These are phyloP conservation scores for Leishmania gerbilli DNA, from an alignment of 208 protist species.

Conservation along the genomic window DNA sequence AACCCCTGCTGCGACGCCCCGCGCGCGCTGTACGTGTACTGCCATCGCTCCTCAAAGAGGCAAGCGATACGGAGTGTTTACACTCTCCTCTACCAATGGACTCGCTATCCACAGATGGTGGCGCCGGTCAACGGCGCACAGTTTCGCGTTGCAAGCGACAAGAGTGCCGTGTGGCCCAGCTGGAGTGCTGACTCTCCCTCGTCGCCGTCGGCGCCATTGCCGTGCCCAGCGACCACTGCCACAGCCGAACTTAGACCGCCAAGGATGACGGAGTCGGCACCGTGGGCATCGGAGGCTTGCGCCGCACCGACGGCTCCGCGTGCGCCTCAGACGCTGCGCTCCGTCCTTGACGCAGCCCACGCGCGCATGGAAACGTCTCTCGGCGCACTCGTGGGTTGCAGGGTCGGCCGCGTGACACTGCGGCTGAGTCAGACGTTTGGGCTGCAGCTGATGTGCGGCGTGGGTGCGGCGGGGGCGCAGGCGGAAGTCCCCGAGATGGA, in stretches of 20 bases:
- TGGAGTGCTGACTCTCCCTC: not conserved
- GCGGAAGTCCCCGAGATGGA: not conserved
- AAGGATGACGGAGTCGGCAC: not conserved
- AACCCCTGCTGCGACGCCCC: not conserved
- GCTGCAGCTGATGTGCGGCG: conserved; percentile 18
- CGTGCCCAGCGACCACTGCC: not conserved
- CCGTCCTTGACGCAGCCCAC: conserved; percentile 13
- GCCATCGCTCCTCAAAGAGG: not conserved
- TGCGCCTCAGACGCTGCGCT: not conserved
- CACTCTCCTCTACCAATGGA: conserved; percentile 6
- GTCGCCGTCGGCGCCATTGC: not conserved
- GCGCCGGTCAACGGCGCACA: not conserved
- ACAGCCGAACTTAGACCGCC: not conserved
- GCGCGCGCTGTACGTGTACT: not conserved
- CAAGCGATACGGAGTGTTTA: conserved; percentile 3
- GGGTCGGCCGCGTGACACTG: conserved; percentile 19
- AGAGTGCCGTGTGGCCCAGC: not conserved
- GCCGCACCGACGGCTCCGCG: too few relatives aligned
- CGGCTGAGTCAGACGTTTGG: conserved; percentile 33
- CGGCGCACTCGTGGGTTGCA: conserved; percentile 1
- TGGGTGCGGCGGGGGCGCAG: too few relatives aligned
- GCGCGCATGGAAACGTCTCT: conserved; percentile 4
- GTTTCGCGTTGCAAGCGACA: not conserved
- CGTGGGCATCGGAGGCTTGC: not conserved
- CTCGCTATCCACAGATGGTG: conserved; percentile 5